Conservation (phyloP, 75 land plant genomes). For the Larix kaempferi region DNA sequence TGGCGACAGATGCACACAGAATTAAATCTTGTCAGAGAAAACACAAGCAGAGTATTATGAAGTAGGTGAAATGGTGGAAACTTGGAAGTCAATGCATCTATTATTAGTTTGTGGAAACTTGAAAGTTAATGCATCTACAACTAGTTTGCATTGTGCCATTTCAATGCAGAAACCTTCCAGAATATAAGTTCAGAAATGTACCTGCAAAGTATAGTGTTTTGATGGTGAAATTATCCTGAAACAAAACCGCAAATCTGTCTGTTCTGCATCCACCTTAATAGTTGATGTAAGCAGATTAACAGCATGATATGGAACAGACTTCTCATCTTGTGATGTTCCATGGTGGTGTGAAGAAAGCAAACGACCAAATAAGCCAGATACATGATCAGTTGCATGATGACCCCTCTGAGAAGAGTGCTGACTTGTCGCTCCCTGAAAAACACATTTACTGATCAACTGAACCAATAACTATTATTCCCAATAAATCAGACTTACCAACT, state of each 20-base stretch:
- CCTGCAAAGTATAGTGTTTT: slow-evolving; percentile 95
- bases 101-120: not conserved
- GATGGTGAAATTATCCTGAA: slow-evolving; percentile 95
- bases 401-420: slow-evolving; percentile 26
- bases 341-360: slow-evolving; percentile 81
- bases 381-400: slow-evolving; percentile 57
- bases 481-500: too few species aligned
- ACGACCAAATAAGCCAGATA: slow-evolving; percentile 69
- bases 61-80: not conserved
- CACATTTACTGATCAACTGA: not conserved
- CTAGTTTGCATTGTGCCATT: too few species aligned
- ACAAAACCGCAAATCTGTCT: slow-evolving; percentile 97
- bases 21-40: not conserved
- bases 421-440: not conserved
- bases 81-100: not conserved
- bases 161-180: too few species aligned
- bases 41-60: not conserved
- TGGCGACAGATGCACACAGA: too few species aligned
- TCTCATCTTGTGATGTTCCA: slow-evolving; percentile 86
- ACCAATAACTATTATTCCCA: not conserved
- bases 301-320: slow-evolving; percentile 91
- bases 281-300: slow-evolving; percentile 94
- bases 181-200: slow-evolving; percentile 7
- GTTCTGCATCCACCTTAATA: slow-evolving; percentile 99
- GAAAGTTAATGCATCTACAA: not conserved